Conservation (phyloP, 2,329 filamentous ascomycete genomes). For the Stachybotrys echinatus region DNA sequence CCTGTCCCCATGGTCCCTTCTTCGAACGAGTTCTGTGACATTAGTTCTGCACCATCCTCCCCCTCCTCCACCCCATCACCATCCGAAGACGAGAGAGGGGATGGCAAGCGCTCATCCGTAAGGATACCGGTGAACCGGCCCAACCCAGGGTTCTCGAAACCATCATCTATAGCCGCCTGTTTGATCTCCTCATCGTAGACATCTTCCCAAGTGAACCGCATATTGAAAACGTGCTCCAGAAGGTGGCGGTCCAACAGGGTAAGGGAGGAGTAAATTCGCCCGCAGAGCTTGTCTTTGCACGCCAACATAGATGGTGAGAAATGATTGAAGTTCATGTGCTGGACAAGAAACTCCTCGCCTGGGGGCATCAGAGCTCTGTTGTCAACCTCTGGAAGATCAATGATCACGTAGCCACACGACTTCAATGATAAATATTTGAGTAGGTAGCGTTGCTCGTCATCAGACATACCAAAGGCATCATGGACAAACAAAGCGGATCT, state of each 20-base stretch:
- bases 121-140: slow-evolving; percentile 35
- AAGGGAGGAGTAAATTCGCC: slow-evolving; percentile 24
- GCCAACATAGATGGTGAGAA: slow-evolving; percentile 24
- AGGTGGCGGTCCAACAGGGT: slow-evolving; percentile 18
- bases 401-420: slow-evolving; percentile 55
- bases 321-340: slow-evolving; percentile 8
- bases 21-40: too few relatives aligned
- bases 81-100: too few relatives aligned
- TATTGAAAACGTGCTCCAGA: slow-evolving; percentile 24
- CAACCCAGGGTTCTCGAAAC: slow-evolving; percentile 25
- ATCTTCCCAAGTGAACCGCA: slow-evolving; percentile 30
- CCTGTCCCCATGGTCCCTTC: too few relatives aligned
- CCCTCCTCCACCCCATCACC: too few relatives aligned
- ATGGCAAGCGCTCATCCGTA: background rate
- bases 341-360: slow-evolving; percentile 11
- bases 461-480: slow-evolving; percentile 7
- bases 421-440: slow-evolving; percentile 43
- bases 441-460: slow-evolving; percentile 20
- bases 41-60: too few relatives aligned
- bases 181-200: slow-evolving; percentile 25
- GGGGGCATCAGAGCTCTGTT: slow-evolving; percentile 27
- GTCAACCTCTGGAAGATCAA: slow-evolving; percentile 31
- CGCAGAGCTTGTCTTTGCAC: slow-evolving; percentile 29
- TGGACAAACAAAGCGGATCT: slow-evolving; percentile 14
- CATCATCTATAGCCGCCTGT: slow-evolving; percentile 28